These are phyloP conservation scores for Psilocybe azurescens DNA, from an alignment of 768 basidiomycete genomes.

Conservation along the genomic window DNA sequence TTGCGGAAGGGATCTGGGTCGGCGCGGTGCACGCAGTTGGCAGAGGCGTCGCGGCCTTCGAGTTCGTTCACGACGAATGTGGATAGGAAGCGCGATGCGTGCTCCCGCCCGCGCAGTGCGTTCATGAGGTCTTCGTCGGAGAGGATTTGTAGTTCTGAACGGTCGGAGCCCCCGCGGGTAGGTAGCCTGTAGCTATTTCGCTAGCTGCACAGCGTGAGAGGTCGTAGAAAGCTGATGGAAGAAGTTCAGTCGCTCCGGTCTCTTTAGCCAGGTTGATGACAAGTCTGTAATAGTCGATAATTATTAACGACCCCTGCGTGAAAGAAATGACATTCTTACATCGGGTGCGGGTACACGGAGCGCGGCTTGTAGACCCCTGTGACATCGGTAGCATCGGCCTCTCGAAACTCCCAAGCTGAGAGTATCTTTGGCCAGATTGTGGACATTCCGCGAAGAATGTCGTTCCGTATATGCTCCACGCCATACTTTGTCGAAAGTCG, in stretches of 20 bases:
- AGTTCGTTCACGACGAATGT: conserved; percentile 79
- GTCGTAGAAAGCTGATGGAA: conserved; percentile 83
- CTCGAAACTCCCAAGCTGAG: conserved; percentile 68
- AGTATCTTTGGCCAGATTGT: conserved; percentile 67
- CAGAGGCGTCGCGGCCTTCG: conserved; percentile 63
- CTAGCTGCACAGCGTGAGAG: conserved; percentile 72
- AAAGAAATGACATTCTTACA: conserved; percentile 46
- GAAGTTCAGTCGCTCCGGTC: conserved; percentile 56
- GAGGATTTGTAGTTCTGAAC: conserved; percentile 44
- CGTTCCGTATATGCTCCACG: conserved; percentile 59
- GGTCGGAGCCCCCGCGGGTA: conserved; percentile 29
- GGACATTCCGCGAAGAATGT: conserved; percentile 58
- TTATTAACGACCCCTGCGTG: conserved; percentile 1
- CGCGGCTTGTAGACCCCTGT: conserved; percentile 63
- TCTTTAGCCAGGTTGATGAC: conserved; percentile 72
- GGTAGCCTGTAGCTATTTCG: conserved; percentile 58
- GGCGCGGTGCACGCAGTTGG: conserved; percentile 53
- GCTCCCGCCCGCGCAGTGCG: conserved; percentile 73
- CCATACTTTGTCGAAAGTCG: conserved; percentile 69
- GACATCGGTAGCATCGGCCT: conserved; percentile 55
- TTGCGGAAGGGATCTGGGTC: conserved; percentile 48
- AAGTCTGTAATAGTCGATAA: conserved; percentile 42
- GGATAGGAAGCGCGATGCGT: conserved; percentile 74
- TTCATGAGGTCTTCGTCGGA: conserved; percentile 60
- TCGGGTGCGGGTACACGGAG: conserved; percentile 64